Base-by-base conservation (phyloP, 2,329 filamentous ascomycete species). In the Botryotinia convoluta region DNA sequence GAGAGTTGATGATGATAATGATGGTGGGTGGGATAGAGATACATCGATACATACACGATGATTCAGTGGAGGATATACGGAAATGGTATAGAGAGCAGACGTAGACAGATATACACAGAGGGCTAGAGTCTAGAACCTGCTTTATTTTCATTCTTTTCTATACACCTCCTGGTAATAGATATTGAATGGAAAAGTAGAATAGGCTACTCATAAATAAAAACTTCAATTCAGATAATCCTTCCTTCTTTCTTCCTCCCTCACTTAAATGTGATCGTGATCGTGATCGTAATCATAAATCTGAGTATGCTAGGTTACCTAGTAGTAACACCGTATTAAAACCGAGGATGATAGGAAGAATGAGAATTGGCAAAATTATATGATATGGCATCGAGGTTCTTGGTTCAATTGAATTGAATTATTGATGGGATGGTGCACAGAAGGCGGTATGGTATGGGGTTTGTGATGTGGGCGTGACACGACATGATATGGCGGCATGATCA, bases 201-300 rank as follows among this genome's bases (percentile, higher is more conserved):
- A 54, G 51, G 5, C 26, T 54, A n/a, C 0, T 54, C 4, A 29
- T 54, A n/a, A 54, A 29, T 29, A 7, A 7, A 32, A 54, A 7
- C 12, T n/a, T n/a, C 16, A n/a, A n/a, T 7, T n/a, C 10, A 16
- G 16, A 7, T 16, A 16, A 54, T n/a, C 7, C 48, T 12, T 54
- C 1, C 4, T 9, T 51, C 3, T 0, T 45, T 7, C 18, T 4
- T 9, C 7, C 18, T 45, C 44, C 0, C 16, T 45, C 18, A 22
- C 6, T 45, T 20, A 22, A 45, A 22, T 22, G 18, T 9, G 7
- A 45, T 45, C 7, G 42, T 44, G 42, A 44, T 44, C 16, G 7
- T 3, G 20, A 22, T 45, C 7, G 42, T 44, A 16, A 44, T 44
- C 16, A 44, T 44, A 7, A 44, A 44, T 44, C 42, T 39, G 37